Conservation (phyloP, 2,329 filamentous ascomycete genomes). For the Lecanicillium sp. region DNA sequence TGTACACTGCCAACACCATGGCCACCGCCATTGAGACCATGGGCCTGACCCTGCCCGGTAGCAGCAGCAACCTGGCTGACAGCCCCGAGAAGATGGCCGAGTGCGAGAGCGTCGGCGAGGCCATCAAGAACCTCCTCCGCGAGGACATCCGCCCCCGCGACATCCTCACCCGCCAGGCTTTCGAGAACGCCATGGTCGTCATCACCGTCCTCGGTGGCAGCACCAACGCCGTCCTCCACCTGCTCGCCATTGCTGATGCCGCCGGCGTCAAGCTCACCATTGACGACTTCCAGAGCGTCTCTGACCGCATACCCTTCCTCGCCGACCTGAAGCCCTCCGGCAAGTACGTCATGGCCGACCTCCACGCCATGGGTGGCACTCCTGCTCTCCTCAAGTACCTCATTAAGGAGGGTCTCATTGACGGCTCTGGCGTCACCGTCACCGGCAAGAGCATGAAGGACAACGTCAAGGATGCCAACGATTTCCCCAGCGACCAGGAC, state of each 20-base stretch:
- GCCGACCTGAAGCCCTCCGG: conserved; percentile 81
- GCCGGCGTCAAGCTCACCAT: conserved; percentile 77
- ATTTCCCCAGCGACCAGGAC: conserved; percentile 68
- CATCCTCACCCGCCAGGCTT: conserved; percentile 72
- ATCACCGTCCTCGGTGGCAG: conserved; percentile 79
- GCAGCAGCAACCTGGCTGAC: conserved; percentile 73
- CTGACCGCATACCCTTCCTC: conserved; percentile 71
- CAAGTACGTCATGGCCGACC: conserved; percentile 78
- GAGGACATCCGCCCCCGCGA: conserved; percentile 74
- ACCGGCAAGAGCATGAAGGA: conserved; percentile 86
- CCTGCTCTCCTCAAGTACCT: conserved; percentile 84
- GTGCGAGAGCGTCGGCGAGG: conserved; percentile 64
- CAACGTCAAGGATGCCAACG: conserved; percentile 71
- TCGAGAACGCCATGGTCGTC: conserved; percentile 80
- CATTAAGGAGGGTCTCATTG: conserved; percentile 73
- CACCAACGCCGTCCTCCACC: conserved; percentile 78
- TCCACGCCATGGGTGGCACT: conserved; percentile 82
- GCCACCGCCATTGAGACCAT: conserved; percentile 77
- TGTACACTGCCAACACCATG: conserved; percentile 88
- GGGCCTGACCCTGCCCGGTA: conserved; percentile 75
- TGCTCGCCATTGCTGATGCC: conserved; percentile 77
- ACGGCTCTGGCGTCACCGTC: conserved; percentile 74
- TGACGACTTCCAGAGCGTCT: conserved; percentile 80
- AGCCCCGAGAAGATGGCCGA: conserved; percentile 65
- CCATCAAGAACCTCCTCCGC: conserved; percentile 67